Conservation (phyloP, 2,329 filamentous ascomycete genomes). For the Pseudogymnoascus sp. region DNA sequence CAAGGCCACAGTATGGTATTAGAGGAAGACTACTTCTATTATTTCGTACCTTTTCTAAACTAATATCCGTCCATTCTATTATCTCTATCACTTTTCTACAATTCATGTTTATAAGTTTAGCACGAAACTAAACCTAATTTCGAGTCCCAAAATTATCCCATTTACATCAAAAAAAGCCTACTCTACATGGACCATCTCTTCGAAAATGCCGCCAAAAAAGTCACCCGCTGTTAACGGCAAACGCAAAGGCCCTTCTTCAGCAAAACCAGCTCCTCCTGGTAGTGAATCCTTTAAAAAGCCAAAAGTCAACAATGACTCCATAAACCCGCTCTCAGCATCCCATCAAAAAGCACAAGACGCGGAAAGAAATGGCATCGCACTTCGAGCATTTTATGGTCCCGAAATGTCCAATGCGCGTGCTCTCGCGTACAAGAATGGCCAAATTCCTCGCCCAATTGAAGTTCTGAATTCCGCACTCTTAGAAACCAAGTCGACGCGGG, state of each 20-base stretch:
- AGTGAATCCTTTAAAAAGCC: background rate
- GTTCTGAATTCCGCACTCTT: slow-evolving; percentile 52
- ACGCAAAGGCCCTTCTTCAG: background rate
- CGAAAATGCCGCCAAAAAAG: background rate
- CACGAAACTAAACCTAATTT: background rate
- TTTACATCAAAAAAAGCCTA: background rate
- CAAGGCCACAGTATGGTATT: background rate
- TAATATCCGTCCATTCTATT: background rate
- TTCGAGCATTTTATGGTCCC: slow-evolving; percentile 71
- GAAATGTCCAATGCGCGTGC: slow-evolving; percentile 81
- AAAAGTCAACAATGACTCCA: background rate
- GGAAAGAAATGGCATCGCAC: slow-evolving; percentile 53
- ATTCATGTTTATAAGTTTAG: background rate
- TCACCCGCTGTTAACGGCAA: background rate
- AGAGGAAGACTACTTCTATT: no score
- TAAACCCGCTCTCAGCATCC: background rate
- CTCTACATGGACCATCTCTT: background rate
- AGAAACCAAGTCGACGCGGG: slow-evolving; percentile 50
- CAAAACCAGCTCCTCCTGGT: background rate
- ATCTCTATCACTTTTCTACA: background rate
- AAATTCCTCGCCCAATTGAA: slow-evolving; percentile 66
- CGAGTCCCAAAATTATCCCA: background rate
- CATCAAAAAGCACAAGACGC: slow-evolving; percentile 29
- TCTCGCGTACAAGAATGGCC: slow-evolving; percentile 61
- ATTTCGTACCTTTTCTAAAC: background rate